These are phyloP conservation scores for Trichoderma sp. DNA, from an alignment of 2,329 filamentous ascomycete species.

Conservation along the genomic window DNA sequence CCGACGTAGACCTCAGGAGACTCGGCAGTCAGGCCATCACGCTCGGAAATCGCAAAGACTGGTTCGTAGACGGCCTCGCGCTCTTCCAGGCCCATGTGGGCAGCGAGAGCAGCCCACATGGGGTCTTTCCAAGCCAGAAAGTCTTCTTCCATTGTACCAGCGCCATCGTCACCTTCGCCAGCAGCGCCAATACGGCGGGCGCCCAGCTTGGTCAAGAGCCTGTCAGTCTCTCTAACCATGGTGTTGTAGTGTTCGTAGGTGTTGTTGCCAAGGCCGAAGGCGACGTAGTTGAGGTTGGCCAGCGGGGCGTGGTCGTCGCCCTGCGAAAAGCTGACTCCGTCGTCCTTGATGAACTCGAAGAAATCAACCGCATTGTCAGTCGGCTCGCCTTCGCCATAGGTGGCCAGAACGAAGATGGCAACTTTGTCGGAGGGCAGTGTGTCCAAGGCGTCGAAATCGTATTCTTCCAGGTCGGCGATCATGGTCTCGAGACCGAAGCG, in stretches of 20 bases:
- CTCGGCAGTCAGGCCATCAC: conserved; percentile 72
- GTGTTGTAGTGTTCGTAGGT: conserved; percentile 99
- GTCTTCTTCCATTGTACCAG: conserved; percentile 99
- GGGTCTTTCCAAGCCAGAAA: conserved; percentile 99
- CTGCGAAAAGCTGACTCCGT: conserved; percentile 81
- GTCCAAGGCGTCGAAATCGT: conserved; percentile 94
- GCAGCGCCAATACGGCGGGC: conserved; percentile 82
- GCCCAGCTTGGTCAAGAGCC: conserved; percentile 78
- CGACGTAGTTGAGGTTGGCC: conserved; percentile 84
- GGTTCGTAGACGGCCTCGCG: conserved; percentile 96
- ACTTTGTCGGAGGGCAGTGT: conserved; percentile 86
- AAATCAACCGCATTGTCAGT: conserved; percentile 99
- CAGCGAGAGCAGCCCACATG: conserved; percentile 88
- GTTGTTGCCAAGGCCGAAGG: conserved; percentile 97
- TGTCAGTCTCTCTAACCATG: conserved; percentile 92
- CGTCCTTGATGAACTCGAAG: conserved; percentile 89
- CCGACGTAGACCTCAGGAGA: conserved; percentile 87
- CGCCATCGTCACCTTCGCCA: conserved; percentile 95
- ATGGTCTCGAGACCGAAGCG: conserved; percentile 96
- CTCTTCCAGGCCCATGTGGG: conserved; percentile 87
- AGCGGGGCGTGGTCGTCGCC: conserved; percentile 70
- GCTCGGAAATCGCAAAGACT: conserved; percentile 80
- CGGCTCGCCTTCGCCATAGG: conserved; percentile 97
- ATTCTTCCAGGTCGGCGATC: conserved; percentile 97
- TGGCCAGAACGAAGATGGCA: conserved; percentile 92